A percentile compares a stretch with the other conserved stretches of the same genome.
Conservation (phyloP, 805 yeast species). For the Yarrowia sp. region DNA sequence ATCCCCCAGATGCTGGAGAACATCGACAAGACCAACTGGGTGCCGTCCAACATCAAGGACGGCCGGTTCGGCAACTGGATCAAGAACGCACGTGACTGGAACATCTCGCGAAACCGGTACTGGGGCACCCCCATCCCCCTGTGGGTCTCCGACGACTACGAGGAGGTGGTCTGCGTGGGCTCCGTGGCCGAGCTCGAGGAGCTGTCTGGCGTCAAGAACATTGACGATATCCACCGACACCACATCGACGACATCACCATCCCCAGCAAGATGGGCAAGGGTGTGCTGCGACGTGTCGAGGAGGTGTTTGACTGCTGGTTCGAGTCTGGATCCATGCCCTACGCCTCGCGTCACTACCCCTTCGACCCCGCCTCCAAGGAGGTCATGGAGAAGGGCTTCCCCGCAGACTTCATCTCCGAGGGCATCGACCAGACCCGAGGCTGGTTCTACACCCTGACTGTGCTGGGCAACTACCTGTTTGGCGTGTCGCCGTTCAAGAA, state of each 20-base stretch:
- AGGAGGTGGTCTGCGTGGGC: constrained; percentile 93
- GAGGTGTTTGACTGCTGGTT: constrained; percentile 99
- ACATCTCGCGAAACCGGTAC: constrained; percentile 95
- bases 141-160: constrained; percentile 94
- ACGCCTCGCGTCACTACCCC: constrained; percentile 95
- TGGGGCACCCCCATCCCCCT: constrained; percentile 99
- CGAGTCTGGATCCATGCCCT: constrained; percentile 99
- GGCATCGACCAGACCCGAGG: constrained; percentile 99
- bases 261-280: constrained; percentile 90
- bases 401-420: constrained; percentile 97
- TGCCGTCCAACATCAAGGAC: constrained; percentile 86
- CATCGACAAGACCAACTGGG: constrained; percentile 92
- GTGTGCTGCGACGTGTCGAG: constrained; percentile 84
- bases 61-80: constrained; percentile 98
- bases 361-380: constrained; percentile 73
- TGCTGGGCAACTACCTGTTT: constrained; percentile 93
- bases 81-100: constrained; percentile 99
- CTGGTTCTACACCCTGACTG: constrained; percentile 97
- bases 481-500: constrained; percentile 92
- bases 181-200: constrained; percentile 85
- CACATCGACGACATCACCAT: constrained; percentile 88
- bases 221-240: constrained; percentile 94
- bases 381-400: constrained; percentile 75
- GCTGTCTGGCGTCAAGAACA: constrained; percentile 79
- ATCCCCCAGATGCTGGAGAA: constrained; percentile 88